These are phyloP conservation scores for Epichloe gansuensis DNA, from an alignment of 2,329 filamentous ascomycete genomes.

Conservation along the genomic window DNA sequence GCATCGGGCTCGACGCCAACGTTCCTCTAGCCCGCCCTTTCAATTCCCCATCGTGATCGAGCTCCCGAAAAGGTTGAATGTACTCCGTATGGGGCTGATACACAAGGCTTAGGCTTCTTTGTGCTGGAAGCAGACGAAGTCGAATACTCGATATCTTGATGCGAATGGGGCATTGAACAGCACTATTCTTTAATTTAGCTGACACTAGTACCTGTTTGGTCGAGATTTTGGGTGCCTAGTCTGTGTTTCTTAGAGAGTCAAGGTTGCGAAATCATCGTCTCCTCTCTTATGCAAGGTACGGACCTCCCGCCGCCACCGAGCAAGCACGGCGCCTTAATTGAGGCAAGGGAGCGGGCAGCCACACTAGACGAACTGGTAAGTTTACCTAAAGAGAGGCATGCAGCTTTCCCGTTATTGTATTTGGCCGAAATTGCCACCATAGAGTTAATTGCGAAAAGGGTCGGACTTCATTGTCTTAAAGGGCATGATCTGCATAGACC, in stretches of 20 bases:
- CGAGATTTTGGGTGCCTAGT: too few relatives aligned
- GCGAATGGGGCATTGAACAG: too few relatives aligned
- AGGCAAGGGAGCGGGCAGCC: neutral
- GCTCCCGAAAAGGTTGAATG: too few relatives aligned
- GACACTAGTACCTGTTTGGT: too few relatives aligned
- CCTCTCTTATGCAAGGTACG: conserved; percentile 1
- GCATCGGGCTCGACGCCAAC: neutral
- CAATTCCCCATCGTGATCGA: too few relatives aligned
- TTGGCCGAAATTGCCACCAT: neutral
- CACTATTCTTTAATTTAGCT: too few relatives aligned
- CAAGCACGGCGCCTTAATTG: neutral
- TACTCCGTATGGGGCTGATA: too few relatives aligned
- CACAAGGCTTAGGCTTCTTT: neutral
- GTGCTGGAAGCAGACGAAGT: neutral
- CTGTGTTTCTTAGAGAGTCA: too few relatives aligned
- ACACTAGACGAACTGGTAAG: neutral
- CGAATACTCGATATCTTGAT: neutral
- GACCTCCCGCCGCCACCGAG: neutral
- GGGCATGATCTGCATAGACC: too few relatives aligned
- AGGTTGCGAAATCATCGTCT: neutral
- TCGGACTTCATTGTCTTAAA: too few relatives aligned
- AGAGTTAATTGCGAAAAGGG: too few relatives aligned
- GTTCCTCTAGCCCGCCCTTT: neutral
- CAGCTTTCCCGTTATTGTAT: neutral
- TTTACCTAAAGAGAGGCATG: neutral